Evolutionary conservation across 2,329 filamentous ascomycete genomes (phyloP).

Genomic region (Aspergillus ustus): DNA sequence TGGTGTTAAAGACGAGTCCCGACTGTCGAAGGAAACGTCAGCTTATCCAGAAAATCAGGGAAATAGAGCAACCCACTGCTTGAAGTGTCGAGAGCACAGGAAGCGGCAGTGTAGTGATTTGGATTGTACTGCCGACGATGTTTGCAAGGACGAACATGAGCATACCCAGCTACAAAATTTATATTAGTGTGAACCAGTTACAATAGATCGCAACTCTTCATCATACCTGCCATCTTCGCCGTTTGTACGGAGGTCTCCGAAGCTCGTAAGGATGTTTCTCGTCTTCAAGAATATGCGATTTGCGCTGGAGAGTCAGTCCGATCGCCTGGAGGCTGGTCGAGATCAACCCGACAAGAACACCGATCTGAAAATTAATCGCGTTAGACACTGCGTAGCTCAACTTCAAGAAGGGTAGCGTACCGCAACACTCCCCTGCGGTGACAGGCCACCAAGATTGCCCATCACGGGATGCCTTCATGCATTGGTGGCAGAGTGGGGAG

Average conservation of each 20-base stretch:
- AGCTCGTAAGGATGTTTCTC: slow-evolving; percentile 80
- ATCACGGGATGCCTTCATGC: slow-evolving; percentile 54
- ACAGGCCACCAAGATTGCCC: slow-evolving; percentile 75
- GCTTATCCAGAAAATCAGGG: slow-evolving; percentile 8
- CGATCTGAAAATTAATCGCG: slow-evolving; percentile 62
- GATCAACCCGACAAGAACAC: slow-evolving; percentile 88
- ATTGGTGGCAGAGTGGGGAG: slow-evolving; percentile 34
- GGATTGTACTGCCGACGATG: slow-evolving; percentile 90
- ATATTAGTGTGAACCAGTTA: slow-evolving; percentile 17
- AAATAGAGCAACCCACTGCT: slow-evolving; percentile 58
- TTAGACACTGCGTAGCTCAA: slow-evolving; percentile 1
- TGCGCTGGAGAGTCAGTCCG: slow-evolving; percentile 92
- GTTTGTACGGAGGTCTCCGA: slow-evolving; percentile 83
- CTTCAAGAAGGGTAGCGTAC: slow-evolving; percentile 53
- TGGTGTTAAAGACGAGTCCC: slow-evolving; percentile 96
- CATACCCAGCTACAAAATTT: slow-evolving; percentile 76
- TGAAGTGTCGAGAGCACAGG: slow-evolving; percentile 94
- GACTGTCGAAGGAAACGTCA: slow-evolving; percentile 55
- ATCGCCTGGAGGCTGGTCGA: slow-evolving; percentile 95
- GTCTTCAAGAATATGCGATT: slow-evolving; percentile 97
- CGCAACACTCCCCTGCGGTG: slow-evolving; percentile 76
- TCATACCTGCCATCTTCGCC: slow-evolving; percentile 81
- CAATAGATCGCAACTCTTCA: not conserved
- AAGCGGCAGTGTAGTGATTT: slow-evolving; percentile 93
- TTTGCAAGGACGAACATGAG: slow-evolving; percentile 96